A percentile compares a stretch with the other conserved stretches of the same genome.
phyloP scores from a whole-genome alignment of 371 early-diverging fungal species.

The Cokeromyces recurvatus region DNA sequence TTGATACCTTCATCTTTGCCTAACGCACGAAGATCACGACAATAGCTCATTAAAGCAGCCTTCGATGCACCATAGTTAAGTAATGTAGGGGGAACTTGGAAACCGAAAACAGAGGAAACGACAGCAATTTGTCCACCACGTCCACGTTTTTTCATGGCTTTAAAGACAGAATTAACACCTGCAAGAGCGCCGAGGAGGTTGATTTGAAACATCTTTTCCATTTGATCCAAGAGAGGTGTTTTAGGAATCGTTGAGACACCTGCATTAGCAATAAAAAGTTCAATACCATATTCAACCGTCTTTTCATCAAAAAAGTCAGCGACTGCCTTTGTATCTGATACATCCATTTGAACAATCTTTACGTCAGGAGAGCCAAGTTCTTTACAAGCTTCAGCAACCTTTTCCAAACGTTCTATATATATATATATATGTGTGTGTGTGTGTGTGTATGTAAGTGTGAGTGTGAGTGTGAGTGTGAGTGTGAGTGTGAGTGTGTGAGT shows the following conservation, averaged over 20 bases:
- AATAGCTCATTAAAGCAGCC: conserved; percentile 14
- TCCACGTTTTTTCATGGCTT: conserved; percentile 13
- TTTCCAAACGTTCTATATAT: conserved; percentile 16
- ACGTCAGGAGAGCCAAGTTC: conserved; percentile 18
- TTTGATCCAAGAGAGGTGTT: conserved; percentile 7
- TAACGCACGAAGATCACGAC: conserved; percentile 14
- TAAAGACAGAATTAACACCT: conserved; percentile 15
- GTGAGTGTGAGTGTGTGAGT: too few relatives aligned
- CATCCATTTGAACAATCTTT: conserved; percentile 17
- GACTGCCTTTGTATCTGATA: conserved; percentile 10
- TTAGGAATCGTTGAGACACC: conserved; percentile 7
- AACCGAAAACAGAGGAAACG: conserved; percentile 13
- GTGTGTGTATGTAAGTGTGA: too few relatives aligned
- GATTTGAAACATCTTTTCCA: conserved; percentile 9
- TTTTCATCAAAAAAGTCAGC: conserved; percentile 10
- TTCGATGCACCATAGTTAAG: conserved; percentile 16
- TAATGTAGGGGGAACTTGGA: conserved; percentile 6
- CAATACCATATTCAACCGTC: conserved; percentile 8
- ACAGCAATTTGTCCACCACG: conserved; percentile 18
- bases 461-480: too few relatives aligned
- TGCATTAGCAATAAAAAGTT: conserved; percentile 22
- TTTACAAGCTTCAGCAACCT: conserved; percentile 12
- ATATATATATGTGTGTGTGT: too few relatives aligned
- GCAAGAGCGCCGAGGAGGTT: conserved; percentile 12
- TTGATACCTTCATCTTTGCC: conserved; percentile 13